phyloP scores from a whole-genome alignment of 2,329 filamentous ascomycete genomes.

The Ascosphaera apis region DNA sequence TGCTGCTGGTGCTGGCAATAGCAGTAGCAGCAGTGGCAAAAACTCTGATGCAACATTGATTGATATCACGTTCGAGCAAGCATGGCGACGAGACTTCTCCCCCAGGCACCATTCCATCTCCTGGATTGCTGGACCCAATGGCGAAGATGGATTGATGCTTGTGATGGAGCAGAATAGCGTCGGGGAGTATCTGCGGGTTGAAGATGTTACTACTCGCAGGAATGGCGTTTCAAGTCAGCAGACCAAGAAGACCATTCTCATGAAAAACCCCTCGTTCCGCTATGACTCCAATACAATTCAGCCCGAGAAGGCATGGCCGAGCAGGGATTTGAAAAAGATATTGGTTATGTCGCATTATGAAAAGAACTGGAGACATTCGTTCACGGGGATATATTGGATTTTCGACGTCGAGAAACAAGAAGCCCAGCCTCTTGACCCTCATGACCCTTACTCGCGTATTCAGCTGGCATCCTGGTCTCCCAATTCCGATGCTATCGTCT shows the following conservation, averaged over 20 bases:
- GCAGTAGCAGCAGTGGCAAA: too few relatives aligned
- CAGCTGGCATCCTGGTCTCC: constrained; percentile 85
- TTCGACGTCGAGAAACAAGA: constrained; percentile 67
- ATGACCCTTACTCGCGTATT: constrained; percentile 38
- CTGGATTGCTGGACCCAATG: constrained; percentile 25
- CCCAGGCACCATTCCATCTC: constrained; percentile 19
- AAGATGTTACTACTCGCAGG: constrained; percentile 49
- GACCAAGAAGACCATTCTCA: constrained; percentile 41
- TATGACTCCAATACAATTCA: constrained; percentile 31
- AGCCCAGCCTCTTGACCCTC: constrained; percentile 54
- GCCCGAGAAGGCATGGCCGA: constrained; percentile 48
- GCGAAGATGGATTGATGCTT: constrained; percentile 57
- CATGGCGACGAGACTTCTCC: constrained; percentile 15
- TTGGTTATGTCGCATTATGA: constrained; percentile 50
- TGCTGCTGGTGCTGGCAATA: too few relatives aligned
- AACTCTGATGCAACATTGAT: constrained; percentile 10
- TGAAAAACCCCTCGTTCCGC: constrained; percentile 43
- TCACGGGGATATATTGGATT: constrained; percentile 68
- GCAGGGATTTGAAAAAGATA: constrained; percentile 64
- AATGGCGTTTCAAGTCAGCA: constrained; percentile 10
- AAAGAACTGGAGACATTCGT: constrained; percentile 78
- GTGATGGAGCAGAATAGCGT: constrained; percentile 33
- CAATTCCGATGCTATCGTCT: constrained; percentile 65
- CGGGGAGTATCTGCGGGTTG: constrained; percentile 57
- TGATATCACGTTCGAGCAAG: constrained; percentile 19